Conservation (phyloP, 257 asterid species). For the Rehmannia glutinosa region DNA sequence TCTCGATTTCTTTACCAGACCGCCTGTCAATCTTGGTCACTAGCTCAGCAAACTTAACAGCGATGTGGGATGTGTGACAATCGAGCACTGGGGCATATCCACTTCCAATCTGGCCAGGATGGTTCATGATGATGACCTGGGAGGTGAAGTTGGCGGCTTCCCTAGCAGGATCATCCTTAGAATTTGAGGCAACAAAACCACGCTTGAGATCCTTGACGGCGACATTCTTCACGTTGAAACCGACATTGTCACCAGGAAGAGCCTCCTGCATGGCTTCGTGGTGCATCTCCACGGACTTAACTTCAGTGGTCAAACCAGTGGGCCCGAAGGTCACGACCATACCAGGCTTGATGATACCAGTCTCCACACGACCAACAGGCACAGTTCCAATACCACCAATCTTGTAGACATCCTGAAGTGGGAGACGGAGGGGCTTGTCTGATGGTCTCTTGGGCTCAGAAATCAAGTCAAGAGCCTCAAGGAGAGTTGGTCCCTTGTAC, state of each 20-base stretch:
- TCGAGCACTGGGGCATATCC: conserved; percentile 71
- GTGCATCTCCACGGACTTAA: conserved; percentile 88
- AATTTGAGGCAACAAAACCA: conserved; percentile 58
- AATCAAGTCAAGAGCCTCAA: conserved; percentile 51
- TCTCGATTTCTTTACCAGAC: conserved; percentile 56
- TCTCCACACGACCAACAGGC: conserved; percentile 57
- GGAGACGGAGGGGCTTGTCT: conserved; percentile 78
- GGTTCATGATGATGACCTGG: conserved; percentile 71
- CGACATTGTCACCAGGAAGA: conserved; percentile 84
- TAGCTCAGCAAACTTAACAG: conserved; percentile 56
- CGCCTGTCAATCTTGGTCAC: conserved; percentile 51
- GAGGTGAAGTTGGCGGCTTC: conserved; percentile 55
- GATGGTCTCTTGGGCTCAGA: conserved; percentile 77
- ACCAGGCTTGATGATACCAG: conserved; percentile 60
- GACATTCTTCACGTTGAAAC: conserved; percentile 65
- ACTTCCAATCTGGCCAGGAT: conserved; percentile 64
- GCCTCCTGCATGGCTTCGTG: conserved; percentile 72
- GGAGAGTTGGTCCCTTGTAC: conserved; percentile 69
- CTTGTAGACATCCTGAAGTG: conserved; percentile 88
- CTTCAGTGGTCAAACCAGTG: conserved; percentile 85
- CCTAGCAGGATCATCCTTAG: conserved; percentile 61
- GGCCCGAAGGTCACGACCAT: conserved; percentile 74
- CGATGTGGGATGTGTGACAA: conserved; percentile 66
- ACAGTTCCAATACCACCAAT: conserved; percentile 79
- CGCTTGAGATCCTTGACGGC: conserved; percentile 65